These are phyloP conservation scores for Lodderomyces theae DNA, from an alignment of 1,139 yeast species.

Conservation along the genomic window DNA sequence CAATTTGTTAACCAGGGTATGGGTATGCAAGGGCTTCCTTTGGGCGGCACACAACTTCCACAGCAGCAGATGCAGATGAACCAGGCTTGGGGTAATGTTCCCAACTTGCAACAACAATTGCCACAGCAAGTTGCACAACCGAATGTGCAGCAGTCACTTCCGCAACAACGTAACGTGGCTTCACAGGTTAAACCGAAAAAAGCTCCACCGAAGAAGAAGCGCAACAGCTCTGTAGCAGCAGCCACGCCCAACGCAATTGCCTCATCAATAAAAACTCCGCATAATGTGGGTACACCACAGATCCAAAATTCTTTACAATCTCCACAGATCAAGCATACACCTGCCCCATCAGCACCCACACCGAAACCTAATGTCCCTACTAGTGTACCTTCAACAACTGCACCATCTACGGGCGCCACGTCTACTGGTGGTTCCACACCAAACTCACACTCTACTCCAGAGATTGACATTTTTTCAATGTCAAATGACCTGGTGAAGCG, in stretches of 20 bases:
- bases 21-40: background rate
- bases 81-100: conserved; percentile 6
- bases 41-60: background rate
- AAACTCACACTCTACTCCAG: conserved; percentile 18
- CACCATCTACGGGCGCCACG: conserved; percentile 11
- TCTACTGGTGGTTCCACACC: conserved; percentile 9
- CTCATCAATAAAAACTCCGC: conserved; percentile 44
- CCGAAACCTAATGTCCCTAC: conserved; percentile 9
- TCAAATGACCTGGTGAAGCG: conserved; percentile 43
- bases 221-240: conserved; percentile 17
- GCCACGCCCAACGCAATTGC: conserved; percentile 44
- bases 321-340: conserved; percentile 21
- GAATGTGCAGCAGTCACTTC: conserved; percentile 12
- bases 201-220: conserved; percentile 6
- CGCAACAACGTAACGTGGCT: conserved; percentile 18
- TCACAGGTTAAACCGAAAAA: conserved; percentile 5
- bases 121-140: conserved; percentile 15
- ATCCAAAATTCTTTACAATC: conserved; percentile 36
- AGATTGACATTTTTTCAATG: conserved; percentile 25
- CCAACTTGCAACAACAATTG: conserved; percentile 15
- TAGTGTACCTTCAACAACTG: conserved; percentile 4
- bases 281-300: conserved; percentile 46
- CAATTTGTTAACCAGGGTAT: conserved; percentile 1
- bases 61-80: conserved; percentile 1
- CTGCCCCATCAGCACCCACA: conserved; percentile 6